phyloP scores from a whole-genome alignment of 2,329 filamentous ascomycete species.

The Erysiphe pulchra region DNA sequence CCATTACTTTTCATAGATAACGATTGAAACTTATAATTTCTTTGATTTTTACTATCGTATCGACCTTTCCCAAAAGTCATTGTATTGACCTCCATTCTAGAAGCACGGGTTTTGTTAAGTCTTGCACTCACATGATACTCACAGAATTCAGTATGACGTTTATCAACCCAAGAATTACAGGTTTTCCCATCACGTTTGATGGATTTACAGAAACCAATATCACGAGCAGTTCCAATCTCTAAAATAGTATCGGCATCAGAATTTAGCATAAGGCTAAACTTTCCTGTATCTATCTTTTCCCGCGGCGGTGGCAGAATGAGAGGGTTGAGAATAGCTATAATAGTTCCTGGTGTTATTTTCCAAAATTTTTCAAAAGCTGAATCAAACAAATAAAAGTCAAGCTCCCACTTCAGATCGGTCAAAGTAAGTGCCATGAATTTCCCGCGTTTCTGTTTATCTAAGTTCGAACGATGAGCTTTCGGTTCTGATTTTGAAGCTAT shows the following conservation, averaged over 20 bases:
- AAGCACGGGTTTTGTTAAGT: constrained; percentile 39
- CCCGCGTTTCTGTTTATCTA: constrained; percentile 25
- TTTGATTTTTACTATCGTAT: constrained; percentile 11
- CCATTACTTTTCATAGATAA: constrained; percentile 7
- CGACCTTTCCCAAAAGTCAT: constrained; percentile 23
- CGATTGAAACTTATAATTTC: constrained; percentile 8
- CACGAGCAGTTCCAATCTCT: constrained; percentile 62
- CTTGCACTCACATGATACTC: constrained; percentile 77
- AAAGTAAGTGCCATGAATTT: constrained; percentile 88
- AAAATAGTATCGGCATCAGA: constrained; percentile 73
- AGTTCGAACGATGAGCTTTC: constrained; percentile 26
- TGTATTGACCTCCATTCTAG: constrained; percentile 56
- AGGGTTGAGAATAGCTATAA: constrained; percentile 81
- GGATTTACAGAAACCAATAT: constrained; percentile 71
- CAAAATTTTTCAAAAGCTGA: constrained; percentile 80
- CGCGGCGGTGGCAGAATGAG: constrained; percentile 68
- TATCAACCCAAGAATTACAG: constrained; percentile 71
- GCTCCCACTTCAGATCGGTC: constrained; percentile 68
- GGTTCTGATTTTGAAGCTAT: constrained; percentile 75
- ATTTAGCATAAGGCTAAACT: constrained; percentile 64
- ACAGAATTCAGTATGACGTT: constrained; percentile 68
- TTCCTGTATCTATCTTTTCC: constrained; percentile 48
- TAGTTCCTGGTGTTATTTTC: constrained; percentile 76
- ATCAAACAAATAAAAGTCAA: constrained; percentile 82
- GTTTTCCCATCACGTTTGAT: constrained; percentile 60